Percentiles rank a stretch among this genome's conserved stretches.
phyloP scores from a whole-genome alignment of 1,284 basidiomycete genomes.

The Rhodotorula mucilaginosa region DNA sequence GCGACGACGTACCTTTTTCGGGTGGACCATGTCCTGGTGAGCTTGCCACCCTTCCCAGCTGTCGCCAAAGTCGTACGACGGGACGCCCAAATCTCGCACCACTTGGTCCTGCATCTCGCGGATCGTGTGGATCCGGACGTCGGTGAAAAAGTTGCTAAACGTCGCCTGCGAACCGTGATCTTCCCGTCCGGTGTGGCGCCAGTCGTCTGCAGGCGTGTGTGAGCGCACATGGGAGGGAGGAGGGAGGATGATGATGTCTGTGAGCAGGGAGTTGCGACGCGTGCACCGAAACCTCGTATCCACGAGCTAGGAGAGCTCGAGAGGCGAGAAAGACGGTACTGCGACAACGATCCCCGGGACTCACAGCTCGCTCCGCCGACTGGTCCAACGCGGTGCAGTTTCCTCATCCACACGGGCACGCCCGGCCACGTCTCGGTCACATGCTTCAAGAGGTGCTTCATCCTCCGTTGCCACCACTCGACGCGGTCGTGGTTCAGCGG shows the following conservation, averaged over 20 bases:
- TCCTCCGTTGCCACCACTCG: conserved; percentile 42
- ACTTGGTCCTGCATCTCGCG: conserved; percentile 43
- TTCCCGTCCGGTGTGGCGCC: conserved; percentile 26
- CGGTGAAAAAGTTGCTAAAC: conserved; percentile 45
- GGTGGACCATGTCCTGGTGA: conserved; percentile 42
- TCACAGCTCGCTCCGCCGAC: conserved; percentile 36
- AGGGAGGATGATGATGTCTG: no score
- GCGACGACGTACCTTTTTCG: conserved; percentile 31
- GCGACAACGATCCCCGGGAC: background rate
- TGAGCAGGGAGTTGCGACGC: no score
- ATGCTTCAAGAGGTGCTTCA: conserved; percentile 33
- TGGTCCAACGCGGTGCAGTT: conserved; percentile 43
- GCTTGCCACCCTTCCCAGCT: conserved; percentile 45
- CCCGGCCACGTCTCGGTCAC: conserved; percentile 41
- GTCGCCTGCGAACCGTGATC: conserved; percentile 21
- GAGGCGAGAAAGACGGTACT: background rate
- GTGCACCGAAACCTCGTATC: no score
- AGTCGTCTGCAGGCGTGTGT: conserved; percentile 28
- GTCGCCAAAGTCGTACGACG: conserved; percentile 43
- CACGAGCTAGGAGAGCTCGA: background rate
- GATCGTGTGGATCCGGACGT: conserved; percentile 43
- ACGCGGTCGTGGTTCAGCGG: conserved; percentile 41
- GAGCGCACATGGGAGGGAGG: background rate
- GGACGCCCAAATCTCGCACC: conserved; percentile 34
- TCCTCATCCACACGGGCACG: conserved; percentile 41